Conservation (phyloP, 805 yeast genomes). For the Wickerhamomyces strasburgensis region DNA sequence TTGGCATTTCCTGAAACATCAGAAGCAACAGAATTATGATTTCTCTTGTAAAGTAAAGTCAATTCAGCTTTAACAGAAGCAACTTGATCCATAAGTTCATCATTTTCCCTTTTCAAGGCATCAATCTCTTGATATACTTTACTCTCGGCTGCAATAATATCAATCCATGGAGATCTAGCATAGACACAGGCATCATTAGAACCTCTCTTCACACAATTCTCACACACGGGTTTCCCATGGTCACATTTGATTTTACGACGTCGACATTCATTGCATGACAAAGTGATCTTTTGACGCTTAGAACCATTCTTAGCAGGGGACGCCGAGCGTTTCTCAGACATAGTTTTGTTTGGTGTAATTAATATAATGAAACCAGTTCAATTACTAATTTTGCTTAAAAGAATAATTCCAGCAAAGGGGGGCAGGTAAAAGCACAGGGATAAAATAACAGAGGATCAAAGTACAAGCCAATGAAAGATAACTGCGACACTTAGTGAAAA, state of each 20-base stretch:
- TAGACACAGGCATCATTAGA: slow-evolving; percentile 12
- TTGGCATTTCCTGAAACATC: background rate
- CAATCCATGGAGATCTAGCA: slow-evolving; percentile 21
- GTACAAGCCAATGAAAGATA: no score
- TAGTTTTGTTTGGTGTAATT: no score
- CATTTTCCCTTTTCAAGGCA: slow-evolving; percentile 16
- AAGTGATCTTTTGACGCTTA: slow-evolving; percentile 18
- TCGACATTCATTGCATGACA: slow-evolving; percentile 19
- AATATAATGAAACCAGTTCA: no score
- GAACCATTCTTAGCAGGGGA: slow-evolving; percentile 2
- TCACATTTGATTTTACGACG: slow-evolving; percentile 23
- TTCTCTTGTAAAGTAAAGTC: slow-evolving; percentile 11
- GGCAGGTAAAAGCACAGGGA: no score
- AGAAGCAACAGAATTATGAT: slow-evolving; percentile 9
- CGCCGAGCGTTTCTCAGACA: background rate
- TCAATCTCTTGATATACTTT: slow-evolving; percentile 21
- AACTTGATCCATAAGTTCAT: slow-evolving; percentile 14
- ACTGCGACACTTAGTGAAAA: no score
- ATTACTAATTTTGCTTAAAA: no score
- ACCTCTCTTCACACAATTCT: slow-evolving; percentile 15
- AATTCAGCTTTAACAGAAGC: slow-evolving; percentile 12
- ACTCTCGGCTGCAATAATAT: slow-evolving; percentile 17
- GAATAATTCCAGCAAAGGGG: no score
- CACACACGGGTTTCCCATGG: slow-evolving; percentile 17
- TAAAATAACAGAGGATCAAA: no score